Evolutionary conservation across 352 stramenopile species (phyloP).

Genomic region (Globisporangium sylvaticum): DNA sequence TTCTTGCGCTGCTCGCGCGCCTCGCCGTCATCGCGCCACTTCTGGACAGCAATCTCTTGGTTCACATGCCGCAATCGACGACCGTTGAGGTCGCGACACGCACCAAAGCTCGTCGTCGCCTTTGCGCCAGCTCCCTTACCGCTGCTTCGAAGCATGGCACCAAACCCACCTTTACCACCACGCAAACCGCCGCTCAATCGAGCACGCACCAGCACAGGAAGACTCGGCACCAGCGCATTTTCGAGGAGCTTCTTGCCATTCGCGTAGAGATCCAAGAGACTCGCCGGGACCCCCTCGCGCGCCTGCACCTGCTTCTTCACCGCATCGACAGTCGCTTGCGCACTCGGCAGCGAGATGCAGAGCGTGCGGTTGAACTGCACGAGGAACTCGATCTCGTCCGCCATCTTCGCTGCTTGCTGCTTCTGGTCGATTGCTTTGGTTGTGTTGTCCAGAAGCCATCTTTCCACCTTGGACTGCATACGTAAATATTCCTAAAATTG

Average conservation of each 20-base stretch:
- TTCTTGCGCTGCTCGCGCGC: constrained; percentile 42
- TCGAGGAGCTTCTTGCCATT: constrained; percentile 46
- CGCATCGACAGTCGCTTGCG: constrained; percentile 28
- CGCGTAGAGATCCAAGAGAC: constrained; percentile 57
- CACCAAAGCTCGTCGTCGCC: constrained; percentile 72
- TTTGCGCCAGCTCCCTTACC: constrained; percentile 71
- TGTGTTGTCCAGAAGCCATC: neutral
- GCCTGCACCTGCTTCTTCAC: constrained; percentile 43
- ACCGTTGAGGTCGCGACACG: constrained; percentile 76
- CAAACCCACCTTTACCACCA: constrained; percentile 82
- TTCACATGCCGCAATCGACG: constrained; percentile 83
- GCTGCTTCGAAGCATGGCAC: constrained; percentile 78
- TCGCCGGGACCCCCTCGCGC: constrained; percentile 37
- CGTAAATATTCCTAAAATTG: neutral
- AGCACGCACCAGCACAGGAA: constrained; percentile 59
- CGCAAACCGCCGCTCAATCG: constrained; percentile 59
- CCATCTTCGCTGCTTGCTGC: constrained; percentile 22
- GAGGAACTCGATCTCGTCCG: constrained; percentile 62
- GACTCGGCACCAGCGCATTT: constrained; percentile 35
- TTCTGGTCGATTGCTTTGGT: neutral
- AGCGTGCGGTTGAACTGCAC: constrained; percentile 79
- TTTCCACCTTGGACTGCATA: neutral
- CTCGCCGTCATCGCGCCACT: constrained; percentile 67
- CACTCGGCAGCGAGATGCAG: constrained; percentile 54
- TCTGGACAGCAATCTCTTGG: constrained; percentile 81